These are phyloP conservation scores for Capillidium rhysosporum DNA, from an alignment of 371 early-diverging fungal species.

Conservation along the genomic window DNA sequence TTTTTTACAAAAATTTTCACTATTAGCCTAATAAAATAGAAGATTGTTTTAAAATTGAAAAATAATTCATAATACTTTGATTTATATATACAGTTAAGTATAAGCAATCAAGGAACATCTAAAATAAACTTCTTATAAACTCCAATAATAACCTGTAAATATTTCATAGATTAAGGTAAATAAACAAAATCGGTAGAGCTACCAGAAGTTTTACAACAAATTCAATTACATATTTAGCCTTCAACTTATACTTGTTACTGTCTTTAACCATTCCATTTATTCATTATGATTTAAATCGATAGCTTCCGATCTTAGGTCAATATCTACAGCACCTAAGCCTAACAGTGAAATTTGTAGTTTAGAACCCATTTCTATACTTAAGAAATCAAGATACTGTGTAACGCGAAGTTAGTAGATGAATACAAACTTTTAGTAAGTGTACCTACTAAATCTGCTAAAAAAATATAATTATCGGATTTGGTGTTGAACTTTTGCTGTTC, in stretches of 20 bases:
- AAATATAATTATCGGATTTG: conserved; percentile 50
- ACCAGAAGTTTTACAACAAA: conserved; percentile 38
- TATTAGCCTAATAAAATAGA: no score
- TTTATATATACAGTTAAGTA: conserved; percentile 43
- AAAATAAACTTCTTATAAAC: no score
- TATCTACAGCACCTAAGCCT: conserved; percentile 59
- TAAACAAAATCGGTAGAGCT: conserved; percentile 27
- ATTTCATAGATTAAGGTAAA: conserved; percentile 32
- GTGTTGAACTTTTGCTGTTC: conserved; percentile 20
- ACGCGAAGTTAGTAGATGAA: conserved; percentile 59
- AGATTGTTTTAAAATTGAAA: no score
- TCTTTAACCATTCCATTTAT: conserved; percentile 17
- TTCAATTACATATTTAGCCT: conserved; percentile 29
- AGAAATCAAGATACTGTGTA: conserved; percentile 68
- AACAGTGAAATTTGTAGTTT: conserved; percentile 37
- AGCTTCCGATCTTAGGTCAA: conserved; percentile 44
- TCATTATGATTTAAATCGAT: conserved; percentile 25
- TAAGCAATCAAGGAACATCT: conserved; percentile 32
- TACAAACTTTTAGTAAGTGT: conserved; percentile 72
- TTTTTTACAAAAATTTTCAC: no score
- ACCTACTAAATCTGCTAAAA: conserved; percentile 59
- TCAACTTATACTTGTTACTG: conserved; percentile 34
- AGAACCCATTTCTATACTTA: conserved; percentile 49
- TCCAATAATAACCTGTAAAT: conserved; percentile 20
- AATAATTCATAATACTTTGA: conserved; percentile 34